Base-by-base conservation (phyloP, 139 green algal species). In the Parachlorella kessleri region DNA sequence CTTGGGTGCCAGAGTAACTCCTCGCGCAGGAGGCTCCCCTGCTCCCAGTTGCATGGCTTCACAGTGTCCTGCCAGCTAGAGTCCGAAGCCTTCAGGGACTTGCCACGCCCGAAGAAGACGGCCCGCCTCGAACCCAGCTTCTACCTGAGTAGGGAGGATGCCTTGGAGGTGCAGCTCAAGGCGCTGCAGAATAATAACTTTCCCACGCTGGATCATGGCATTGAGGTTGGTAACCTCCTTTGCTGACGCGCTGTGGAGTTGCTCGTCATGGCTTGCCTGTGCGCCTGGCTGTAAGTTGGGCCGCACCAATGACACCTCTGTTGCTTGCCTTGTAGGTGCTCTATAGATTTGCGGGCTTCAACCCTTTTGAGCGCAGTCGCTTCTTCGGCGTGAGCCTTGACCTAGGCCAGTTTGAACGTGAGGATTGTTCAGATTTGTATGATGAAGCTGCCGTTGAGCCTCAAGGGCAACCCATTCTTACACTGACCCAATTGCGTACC, bases 161-260 rank as follows among this genome's bases (percentile, higher is more conserved):
- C 76, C 1, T 28, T 81, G 18, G 38, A 76, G 37, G n/a, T 39
- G 7, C 76, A 81, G 68, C 30, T 81, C 1, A 76, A 83, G 69
- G 81, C 81, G 10, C 70, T 86, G 28, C 40, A 82, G 35, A 38
- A 86, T 55, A 87, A 87, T 55, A 81, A 81, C 65, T 75, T 76
- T 24, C 82, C 82, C 14, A 42, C 35, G 24, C 32, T n/a, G 26
- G 82, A 87, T 41, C 24, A 71, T n/a, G 82, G 82, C 33, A 76
- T 87, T 18, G 82, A 87, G 39, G 76, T n/a, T n/a, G n/a, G n/a
- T n/a, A n/a, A n/a, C n/a, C n/a, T n/a, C n/a, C n/a, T n/a, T n/a
- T n/a, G n/a, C n/a, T n/a, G n/a, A n/a, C n/a, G n/a, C n/a, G n/a
- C n/a, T n/a, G n/a, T n/a, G n/a, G n/a, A n/a, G n/a, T n/a, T n/a